Conservation (phyloP, 2,329 filamentous ascomycete genomes). For the Alternaria conjuncta region DNA sequence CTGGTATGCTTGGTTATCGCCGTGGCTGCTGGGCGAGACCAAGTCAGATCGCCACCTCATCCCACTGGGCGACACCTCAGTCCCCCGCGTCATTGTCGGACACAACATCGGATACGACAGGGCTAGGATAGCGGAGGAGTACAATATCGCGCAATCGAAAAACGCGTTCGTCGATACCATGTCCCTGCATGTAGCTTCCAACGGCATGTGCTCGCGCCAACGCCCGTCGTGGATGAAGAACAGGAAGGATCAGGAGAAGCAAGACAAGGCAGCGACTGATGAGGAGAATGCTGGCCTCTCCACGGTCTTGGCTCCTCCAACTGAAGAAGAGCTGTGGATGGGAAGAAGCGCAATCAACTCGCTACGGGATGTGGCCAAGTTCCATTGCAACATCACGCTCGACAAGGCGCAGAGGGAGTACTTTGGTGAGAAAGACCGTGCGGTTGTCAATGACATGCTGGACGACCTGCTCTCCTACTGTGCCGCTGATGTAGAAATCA, state of each 20-base stretch:
- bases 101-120: constrained; percentile 97
- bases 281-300: constrained; percentile 62
- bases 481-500: constrained; percentile 90
- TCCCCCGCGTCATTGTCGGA: constrained; percentile 81
- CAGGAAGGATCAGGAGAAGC: constrained; percentile 83
- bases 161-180: constrained; percentile 96
- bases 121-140: constrained; percentile 87
- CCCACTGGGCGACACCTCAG: constrained; percentile 78
- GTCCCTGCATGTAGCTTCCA: constrained; percentile 96
- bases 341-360: constrained; percentile 95
- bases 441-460: constrained; percentile 72
- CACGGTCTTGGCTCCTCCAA: neutral
- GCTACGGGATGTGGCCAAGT: constrained; percentile 91
- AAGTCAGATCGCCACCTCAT: constrained; percentile 80
- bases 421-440: constrained; percentile 81
- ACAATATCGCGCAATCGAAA: constrained; percentile 78
- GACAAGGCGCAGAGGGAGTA: constrained; percentile 88
- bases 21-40: constrained; percentile 88
- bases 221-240: constrained; percentile 97
- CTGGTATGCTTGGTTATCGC: constrained; percentile 98
- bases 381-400: constrained; percentile 88
- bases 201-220: constrained; percentile 98
- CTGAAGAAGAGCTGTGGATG: constrained; percentile 93
- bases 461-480: constrained; percentile 92
- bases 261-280: constrained; percentile 77